Evolutionary conservation across 768 basidiomycete species (phyloP).

Genomic region (Phallus indusiatus): DNA sequence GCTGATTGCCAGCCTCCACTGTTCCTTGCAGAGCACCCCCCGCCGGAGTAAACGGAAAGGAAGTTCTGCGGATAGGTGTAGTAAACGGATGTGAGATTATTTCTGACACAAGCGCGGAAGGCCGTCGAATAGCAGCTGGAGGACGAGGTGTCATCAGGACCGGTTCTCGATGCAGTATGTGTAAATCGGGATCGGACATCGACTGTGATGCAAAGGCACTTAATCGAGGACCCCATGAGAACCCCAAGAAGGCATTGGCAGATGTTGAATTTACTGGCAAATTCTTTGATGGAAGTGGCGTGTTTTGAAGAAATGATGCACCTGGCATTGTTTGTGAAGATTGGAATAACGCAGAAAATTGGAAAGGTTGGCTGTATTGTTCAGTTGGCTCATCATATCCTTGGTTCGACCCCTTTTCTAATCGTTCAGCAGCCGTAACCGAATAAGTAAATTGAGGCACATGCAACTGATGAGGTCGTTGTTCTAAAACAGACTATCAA

Average conservation of each 20-base stretch:
- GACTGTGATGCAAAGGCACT: slow-evolving; percentile 42
- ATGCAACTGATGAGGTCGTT: slow-evolving; percentile 47
- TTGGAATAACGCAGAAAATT: slow-evolving; percentile 75
- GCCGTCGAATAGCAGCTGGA: slow-evolving; percentile 1
- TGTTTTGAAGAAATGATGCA: slow-evolving; percentile 36
- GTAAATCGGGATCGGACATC: neutral
- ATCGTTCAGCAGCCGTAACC: slow-evolving; percentile 21
- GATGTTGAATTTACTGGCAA: slow-evolving; percentile 24
- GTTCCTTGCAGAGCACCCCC: slow-evolving; percentile 4
- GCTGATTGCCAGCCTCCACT: slow-evolving; percentile 32
- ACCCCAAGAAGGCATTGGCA: slow-evolving; percentile 60
- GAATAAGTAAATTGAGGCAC: slow-evolving; percentile 66
- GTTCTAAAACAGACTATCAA: slow-evolving; percentile 25
- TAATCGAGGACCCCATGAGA: slow-evolving; percentile 74
- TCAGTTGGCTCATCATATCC: slow-evolving; percentile 12
- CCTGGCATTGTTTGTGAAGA: slow-evolving; percentile 50
- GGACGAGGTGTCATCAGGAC: slow-evolving; percentile 15
- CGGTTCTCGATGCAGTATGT: neutral
- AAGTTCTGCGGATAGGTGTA: slow-evolving; percentile 9
- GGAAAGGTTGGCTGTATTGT: slow-evolving; percentile 49
- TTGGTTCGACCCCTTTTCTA: slow-evolving; percentile 1
- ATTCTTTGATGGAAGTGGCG: slow-evolving; percentile 24
- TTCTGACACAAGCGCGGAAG: slow-evolving; percentile 1
- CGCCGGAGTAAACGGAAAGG: neutral
- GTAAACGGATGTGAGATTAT: slow-evolving; percentile 14